Conservation (phyloP, 2,329 filamentous ascomycete genomes). For the Fusarium keratoplasticum region DNA sequence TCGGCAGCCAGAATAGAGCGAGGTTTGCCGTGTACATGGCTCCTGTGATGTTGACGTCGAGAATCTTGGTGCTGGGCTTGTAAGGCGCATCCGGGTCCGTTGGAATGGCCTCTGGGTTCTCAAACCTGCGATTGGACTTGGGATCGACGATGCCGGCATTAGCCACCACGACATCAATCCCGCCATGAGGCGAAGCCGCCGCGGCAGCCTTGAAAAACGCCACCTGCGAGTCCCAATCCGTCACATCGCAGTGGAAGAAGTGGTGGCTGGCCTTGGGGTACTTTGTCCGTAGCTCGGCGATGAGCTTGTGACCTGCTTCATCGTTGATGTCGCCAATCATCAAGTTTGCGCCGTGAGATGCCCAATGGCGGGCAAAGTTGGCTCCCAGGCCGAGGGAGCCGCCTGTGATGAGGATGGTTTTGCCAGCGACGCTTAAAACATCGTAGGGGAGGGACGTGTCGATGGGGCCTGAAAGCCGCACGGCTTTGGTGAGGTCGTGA, state of each 20-base stretch:
- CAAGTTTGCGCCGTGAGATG: constrained; percentile 3
- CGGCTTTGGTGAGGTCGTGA: constrained; percentile 4
- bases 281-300: neutral
- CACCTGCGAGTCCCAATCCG: constrained; percentile 9
- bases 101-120: neutral
- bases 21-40: constrained; percentile 9
- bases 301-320: neutral
- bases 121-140: constrained; percentile 6
- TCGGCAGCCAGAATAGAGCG: constrained; percentile 2
- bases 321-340: constrained; percentile 16
- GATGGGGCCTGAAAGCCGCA: neutral
- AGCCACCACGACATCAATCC: constrained; percentile 9
- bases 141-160: constrained; percentile 6
- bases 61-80: neutral
- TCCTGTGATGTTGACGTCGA: constrained; percentile 7
- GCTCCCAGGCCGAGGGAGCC: constrained; percentile 1
- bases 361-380: constrained; percentile 7
- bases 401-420: constrained; percentile 11
- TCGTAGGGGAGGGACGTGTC: constrained; percentile 4
- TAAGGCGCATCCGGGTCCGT: neutral
- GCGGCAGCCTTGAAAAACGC: constrained; percentile 8
- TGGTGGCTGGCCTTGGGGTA: neutral
- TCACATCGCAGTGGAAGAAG: constrained; percentile 13
- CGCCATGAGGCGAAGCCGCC: constrained; percentile 8
- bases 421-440: neutral